Base-by-base conservation (phyloP, 2,329 filamentous ascomycete genomes). In the Cladosporium sp. region DNA sequence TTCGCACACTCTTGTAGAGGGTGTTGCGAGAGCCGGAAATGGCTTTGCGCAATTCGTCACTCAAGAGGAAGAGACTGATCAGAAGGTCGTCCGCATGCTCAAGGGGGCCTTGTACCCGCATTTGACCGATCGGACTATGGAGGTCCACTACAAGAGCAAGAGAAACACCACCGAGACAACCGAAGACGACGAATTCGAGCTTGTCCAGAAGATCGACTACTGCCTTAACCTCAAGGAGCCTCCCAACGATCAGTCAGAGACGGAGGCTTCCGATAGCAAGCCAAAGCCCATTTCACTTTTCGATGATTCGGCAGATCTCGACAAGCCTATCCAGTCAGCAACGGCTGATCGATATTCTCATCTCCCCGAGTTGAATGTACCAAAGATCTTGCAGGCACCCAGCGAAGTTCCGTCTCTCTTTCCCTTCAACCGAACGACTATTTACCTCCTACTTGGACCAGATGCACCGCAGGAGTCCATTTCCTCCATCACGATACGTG, bases 81-180 rank as follows among this genome's bases (percentile, higher is more conserved):
- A 75, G 61, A 88, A 88, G 67, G 79, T 90, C 1, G 78, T 91
- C 2, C 80, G 88, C 2, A 91, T 91, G 88, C 75, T 91, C 57
- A 89, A 88, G 66, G 87, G 82, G 0, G 83, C 86, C 0, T 71
- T 91, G 19, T 83, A 81, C 1, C 85, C 86, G 0, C 86, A 90
- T 61, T 76, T 89, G 44, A 79, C 73, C 15, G 80, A 89, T 65
- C 89, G 86, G 65, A 78, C 75, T 0, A 73, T 90, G 1, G 83
- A 87, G 64, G 73, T 90, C 60, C 81, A 83, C 55, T 89, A 88
- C 62, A 70, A 32, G 10, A 54, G 53, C 6, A 12, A 50, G 56
- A 9, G 34, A 42, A 25, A 66, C 7, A n/a, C n/a, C 10, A 19
- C 6, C 12, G 68, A 64, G 24, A 66, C 66, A n/a, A 25, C 61